These are phyloP conservation scores for Arthonia radiata DNA, from an alignment of 495 filamentous ascomycete species.

Conservation along the genomic window DNA sequence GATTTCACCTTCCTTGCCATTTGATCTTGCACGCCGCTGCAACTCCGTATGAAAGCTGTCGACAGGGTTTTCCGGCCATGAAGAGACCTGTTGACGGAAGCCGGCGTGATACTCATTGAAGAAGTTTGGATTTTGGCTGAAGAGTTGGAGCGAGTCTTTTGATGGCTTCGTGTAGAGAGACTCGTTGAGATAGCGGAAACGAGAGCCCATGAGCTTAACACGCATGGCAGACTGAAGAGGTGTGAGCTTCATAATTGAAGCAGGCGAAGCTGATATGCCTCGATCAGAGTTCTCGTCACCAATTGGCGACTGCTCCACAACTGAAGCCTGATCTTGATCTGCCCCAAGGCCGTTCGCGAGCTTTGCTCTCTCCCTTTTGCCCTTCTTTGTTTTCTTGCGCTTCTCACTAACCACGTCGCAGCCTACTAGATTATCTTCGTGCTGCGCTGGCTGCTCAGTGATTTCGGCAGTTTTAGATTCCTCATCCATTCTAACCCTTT, in stretches of 20 bases:
- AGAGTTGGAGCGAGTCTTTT: slow-evolving; percentile 46
- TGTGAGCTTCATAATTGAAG: slow-evolving; percentile 35
- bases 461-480: too few relatives aligned
- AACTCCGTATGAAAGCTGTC: slow-evolving; percentile 52
- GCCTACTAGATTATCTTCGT: slow-evolving; percentile 4
- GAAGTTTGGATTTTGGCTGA: slow-evolving; percentile 59
- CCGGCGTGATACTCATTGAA: slow-evolving; percentile 87
- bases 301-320: too few relatives aligned
- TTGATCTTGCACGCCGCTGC: slow-evolving; percentile 22
- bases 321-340: slow-evolving; percentile 6
- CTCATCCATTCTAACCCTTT: too few relatives aligned
- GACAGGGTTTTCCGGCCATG: slow-evolving; percentile 91
- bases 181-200: slow-evolving; percentile 93
- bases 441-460: too few relatives aligned
- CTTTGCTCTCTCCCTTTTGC: slow-evolving; percentile 3
- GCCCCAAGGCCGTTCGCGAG: slow-evolving; percentile 1
- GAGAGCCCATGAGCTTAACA: slow-evolving; percentile 72
- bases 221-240: slow-evolving; percentile 85
- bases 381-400: slow-evolving; percentile 5
- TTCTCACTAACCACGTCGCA: slow-evolving; percentile 2
- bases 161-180: slow-evolving; percentile 86
- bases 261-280: slow-evolving; percentile 14
- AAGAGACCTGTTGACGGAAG: slow-evolving; percentile 78
- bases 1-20: slow-evolving; percentile 3
- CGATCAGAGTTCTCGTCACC: too few relatives aligned